Evolutionary conservation across 176 grass and related monocot genomes (phyloP).

Genomic region (Triticum dicoccoides): DNA sequence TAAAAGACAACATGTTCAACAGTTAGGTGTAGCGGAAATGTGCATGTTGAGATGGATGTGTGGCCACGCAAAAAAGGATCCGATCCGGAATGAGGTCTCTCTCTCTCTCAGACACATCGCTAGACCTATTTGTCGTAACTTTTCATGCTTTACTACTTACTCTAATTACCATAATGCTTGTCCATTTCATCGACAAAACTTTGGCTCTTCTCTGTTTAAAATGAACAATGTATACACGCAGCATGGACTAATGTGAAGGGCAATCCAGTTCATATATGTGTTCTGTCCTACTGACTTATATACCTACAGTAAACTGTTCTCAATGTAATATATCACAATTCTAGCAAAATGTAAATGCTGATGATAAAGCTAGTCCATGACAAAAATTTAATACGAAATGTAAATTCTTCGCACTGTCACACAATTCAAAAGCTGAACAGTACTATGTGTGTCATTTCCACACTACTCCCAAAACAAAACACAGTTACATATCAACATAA

Average conservation of each 20-base stretch:
- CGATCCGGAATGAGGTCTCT: no score
- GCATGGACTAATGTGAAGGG: background rate
- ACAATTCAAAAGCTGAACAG: background rate
- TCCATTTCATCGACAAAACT: background rate
- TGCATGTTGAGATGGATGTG: no score
- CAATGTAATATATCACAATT: background rate
- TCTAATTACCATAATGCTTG: background rate
- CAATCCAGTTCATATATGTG: background rate
- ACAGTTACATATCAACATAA: background rate
- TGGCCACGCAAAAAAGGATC: no score
- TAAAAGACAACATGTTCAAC: no score
- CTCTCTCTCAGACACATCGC: background rate
- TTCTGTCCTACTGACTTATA: background rate
- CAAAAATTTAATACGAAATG: background rate
- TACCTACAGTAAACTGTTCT: background rate
- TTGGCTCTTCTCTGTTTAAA: background rate
- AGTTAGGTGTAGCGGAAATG: no score
- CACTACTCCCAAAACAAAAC: background rate
- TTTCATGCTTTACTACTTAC: conserved; percentile 1
- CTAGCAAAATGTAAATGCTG: background rate
- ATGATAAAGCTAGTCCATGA: background rate
- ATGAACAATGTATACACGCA: background rate
- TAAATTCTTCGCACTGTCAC: background rate
- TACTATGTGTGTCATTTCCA: background rate
- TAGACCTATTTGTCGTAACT: background rate